These are phyloP conservation scores for Leishmania guyanensis DNA, from an alignment of 208 protist species.

Conservation along the genomic window DNA sequence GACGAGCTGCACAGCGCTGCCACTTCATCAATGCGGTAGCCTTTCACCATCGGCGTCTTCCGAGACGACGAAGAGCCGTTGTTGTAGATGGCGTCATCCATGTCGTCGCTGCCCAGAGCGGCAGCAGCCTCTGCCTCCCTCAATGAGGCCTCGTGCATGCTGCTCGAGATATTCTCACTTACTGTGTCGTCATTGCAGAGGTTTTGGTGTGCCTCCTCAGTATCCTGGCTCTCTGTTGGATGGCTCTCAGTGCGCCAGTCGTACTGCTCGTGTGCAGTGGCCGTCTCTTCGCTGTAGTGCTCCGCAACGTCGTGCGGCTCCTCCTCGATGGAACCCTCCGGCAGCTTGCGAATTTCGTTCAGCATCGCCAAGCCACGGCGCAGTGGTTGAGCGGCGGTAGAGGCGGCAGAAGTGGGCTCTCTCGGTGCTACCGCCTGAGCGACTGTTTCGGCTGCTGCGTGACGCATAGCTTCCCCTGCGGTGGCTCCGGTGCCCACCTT, in stretches of 20 bases:
- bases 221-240: neutral
- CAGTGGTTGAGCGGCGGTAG: neutral
- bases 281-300: neutral
- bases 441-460: neutral
- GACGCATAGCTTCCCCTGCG: neutral
- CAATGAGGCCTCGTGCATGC: neutral
- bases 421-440: neutral
- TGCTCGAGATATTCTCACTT: neutral
- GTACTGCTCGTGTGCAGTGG: neutral
- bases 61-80: neutral
- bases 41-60: conserved; percentile 87
- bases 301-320: neutral
- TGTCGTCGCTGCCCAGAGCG: neutral
- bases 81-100: neutral
- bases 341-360: conserved; percentile 30
- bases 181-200: neutral
- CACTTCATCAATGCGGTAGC: conserved; percentile 83
- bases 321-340: conserved; percentile 22
- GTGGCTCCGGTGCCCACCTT: neutral
- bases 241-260: neutral
- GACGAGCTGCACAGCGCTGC: conserved; percentile 44
- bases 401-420: neutral
- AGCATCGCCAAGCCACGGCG: conserved; percentile 24
- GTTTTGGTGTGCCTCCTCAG: neutral
- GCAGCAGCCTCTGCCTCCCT: neutral